These are phyloP conservation scores for Closterium sp. DNA, from an alignment of 139 green algal genomes.

Conservation along the genomic window DNA sequence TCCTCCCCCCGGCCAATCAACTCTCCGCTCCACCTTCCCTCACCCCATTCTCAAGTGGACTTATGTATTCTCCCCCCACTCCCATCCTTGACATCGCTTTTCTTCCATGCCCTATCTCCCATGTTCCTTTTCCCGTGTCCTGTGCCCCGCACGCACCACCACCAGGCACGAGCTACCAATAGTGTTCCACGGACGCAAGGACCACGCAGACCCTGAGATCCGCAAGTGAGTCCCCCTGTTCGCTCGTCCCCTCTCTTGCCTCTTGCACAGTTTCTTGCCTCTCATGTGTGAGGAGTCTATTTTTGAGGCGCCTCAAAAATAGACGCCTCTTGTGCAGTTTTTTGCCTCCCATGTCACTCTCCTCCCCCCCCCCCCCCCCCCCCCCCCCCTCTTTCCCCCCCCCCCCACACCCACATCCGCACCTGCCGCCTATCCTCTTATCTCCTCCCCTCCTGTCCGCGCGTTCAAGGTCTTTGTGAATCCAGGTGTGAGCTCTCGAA, in stretches of 20 bases:
- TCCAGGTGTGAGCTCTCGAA: conserved; percentile 60
- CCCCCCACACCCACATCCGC: background rate
- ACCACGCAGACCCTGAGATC: conserved; percentile 75
- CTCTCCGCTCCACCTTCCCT: background rate
- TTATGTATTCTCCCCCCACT: no score
- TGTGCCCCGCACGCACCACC: background rate
- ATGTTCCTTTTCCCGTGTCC: background rate
- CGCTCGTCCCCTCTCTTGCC: background rate
- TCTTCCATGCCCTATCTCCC: background rate
- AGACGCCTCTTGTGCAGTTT: no score
- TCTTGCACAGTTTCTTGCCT: background rate
- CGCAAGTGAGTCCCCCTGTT: background rate
- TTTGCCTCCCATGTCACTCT: no score
- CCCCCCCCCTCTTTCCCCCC: no score
- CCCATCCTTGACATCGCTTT: background rate
- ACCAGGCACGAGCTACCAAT: conserved; percentile 41
- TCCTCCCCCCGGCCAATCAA: no score
- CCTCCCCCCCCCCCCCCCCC: no score
- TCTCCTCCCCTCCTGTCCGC: background rate
- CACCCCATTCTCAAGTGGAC: no score
- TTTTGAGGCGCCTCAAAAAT: no score
- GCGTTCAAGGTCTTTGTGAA: conserved; percentile 84
- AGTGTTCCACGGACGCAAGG: conserved; percentile 72
- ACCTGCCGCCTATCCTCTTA: no score
- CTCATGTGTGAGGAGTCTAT: no score